Evolutionary conservation across 345 rosid genomes (phyloP).

Genomic region (Gossypium thurberi): DNA sequence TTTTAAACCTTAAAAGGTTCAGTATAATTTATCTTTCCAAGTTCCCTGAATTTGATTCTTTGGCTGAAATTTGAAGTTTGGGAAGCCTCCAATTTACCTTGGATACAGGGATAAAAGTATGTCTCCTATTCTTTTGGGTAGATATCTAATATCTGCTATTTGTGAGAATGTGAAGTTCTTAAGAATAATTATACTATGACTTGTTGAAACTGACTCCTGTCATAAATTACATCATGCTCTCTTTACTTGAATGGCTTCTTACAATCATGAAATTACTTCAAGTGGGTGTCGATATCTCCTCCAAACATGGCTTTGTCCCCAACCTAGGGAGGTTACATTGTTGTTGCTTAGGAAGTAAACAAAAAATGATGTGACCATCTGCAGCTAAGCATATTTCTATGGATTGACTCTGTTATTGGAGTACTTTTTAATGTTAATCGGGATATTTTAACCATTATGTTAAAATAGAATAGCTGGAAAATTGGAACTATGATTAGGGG

Average conservation of each 20-base stretch:
- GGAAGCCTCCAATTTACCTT: neutral
- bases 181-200: neutral
- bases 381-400: neutral
- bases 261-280: neutral
- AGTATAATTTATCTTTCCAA: neutral
- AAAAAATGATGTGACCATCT: neutral
- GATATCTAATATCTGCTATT: neutral
- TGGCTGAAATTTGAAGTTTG: neutral
- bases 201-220: neutral
- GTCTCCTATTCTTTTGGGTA: neutral
- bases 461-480: neutral
- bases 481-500: too few species aligned
- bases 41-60: neutral
- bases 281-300: neutral
- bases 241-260: neutral
- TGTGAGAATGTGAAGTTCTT: neutral
- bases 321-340: neutral
- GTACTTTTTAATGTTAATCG: neutral
- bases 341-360: slow-evolving; percentile 3
- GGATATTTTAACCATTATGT: neutral
- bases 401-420: neutral
- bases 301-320: neutral
- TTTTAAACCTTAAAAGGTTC: neutral
- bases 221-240: neutral
- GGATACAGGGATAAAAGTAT: neutral